Evolutionary conservation across 2,329 filamentous ascomycete genomes (phyloP), one percentile per base, ranked within the genome.

Genomic region (Penicillium concentricum): DNA sequence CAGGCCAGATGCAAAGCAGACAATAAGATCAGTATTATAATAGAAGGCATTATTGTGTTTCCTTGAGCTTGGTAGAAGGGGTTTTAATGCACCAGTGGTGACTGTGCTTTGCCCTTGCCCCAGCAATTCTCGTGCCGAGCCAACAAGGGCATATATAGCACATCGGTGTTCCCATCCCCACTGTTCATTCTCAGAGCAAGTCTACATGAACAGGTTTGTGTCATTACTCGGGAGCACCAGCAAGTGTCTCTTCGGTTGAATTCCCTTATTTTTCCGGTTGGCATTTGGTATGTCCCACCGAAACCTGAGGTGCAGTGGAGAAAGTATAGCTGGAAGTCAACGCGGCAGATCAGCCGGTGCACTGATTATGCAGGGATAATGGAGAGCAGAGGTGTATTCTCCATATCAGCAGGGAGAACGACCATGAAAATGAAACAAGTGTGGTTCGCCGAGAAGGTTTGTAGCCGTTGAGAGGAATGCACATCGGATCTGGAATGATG

Each of bases 1-100:
- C 61, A 47, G 10, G 41, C 54, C 18, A 48, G 42, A 30, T 60
- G 52, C 30, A 66, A 38, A 38, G 58, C 32, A 39, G 44, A 45
- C 7, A 62, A 20, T 20, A 60, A 38, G 34, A 54, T 35, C 28
- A 50, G 38, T 41, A 34, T 47, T 35, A 35, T 35, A 30, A 45
- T 22, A 18, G n/a, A 28, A 42, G 51, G 30, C 56, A 61, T 60
- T 20, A 38, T 50, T 42, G 28, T 28, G 5, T 18, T 20, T 22
- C 12, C 16, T 8, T 46, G 32, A 24, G 13, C 22, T 18, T 13
- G 26, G 5, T 2, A 16, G 18, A 20, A 26, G 18, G 4, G 12
- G 12, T 22, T 54, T 16, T 18, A n/a, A 49, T 8, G 7, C 26
- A 39, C 32, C 9, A 30, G 28, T 18, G 12, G 6, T 34, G 22